These are phyloP conservation scores for Crithidia acanthocephali DNA, from an alignment of 208 protist species.

Conservation along the genomic window DNA sequence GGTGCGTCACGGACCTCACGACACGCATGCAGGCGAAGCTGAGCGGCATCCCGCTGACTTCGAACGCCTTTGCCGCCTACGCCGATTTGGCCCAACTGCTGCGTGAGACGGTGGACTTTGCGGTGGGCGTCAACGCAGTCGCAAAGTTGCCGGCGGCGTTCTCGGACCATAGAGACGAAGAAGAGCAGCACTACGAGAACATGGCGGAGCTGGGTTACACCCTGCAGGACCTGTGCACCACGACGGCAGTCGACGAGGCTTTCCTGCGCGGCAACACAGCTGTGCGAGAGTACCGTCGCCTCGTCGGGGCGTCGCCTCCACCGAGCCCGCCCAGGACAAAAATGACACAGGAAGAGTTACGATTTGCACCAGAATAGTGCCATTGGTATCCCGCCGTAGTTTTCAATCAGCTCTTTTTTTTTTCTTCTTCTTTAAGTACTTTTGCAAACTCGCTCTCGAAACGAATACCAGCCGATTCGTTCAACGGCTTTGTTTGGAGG, in stretches of 20 bases:
- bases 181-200: too few species aligned
- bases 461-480: too few species aligned
- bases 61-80: conserved; percentile 16
- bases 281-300: conserved; percentile 14
- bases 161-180: too few species aligned
- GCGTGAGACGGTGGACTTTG: conserved; percentile 2
- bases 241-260: conserved; percentile 16
- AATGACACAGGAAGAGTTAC: not conserved
- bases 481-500: too few species aligned
- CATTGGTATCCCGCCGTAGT: too few species aligned
- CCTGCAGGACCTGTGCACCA: not conserved
- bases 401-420: too few species aligned
- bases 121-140: conserved; percentile 5
- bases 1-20: conserved; percentile 24
- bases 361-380: not conserved
- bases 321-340: not conserved
- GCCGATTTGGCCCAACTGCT: conserved; percentile 21
- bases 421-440: not conserved
- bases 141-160: not conserved
- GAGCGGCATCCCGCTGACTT: conserved; percentile 12
- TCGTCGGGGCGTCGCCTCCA: not conserved
- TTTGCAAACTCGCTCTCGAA: not conserved
- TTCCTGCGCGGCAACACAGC: conserved; percentile 29
- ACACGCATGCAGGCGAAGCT: conserved; percentile 24
- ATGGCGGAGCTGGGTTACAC: conserved; percentile 24